A percentile compares a stretch with the other conserved stretches of the same genome.
phyloP scores from a whole-genome alignment of 352 stramenopile species.

The Thalassiosira livingstoniorum region DNA sequence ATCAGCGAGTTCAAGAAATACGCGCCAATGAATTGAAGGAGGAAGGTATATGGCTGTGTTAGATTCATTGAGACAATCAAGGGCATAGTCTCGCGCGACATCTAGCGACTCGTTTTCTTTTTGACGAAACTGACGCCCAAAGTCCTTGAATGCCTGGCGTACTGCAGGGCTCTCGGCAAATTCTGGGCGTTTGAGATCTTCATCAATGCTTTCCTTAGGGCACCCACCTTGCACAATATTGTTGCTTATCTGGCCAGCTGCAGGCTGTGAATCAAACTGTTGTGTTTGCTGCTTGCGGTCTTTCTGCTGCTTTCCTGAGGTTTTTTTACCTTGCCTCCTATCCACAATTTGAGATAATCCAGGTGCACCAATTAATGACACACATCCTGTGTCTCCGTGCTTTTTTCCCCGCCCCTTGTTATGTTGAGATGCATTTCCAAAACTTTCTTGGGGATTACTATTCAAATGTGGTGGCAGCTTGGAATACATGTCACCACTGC shows the following conservation, averaged over 20 bases:
- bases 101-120: conserved; percentile 73
- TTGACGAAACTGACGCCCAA: conserved; percentile 77
- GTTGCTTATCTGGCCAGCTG: neutral
- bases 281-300: conserved; percentile 5
- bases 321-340: conserved; percentile 10
- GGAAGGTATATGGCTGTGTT: conserved; percentile 60
- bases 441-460: neutral
- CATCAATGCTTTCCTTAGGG: neutral
- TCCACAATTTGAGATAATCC: neutral
- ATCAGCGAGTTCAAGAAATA: conserved; percentile 89
- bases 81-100: conserved; percentile 76
- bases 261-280: neutral
- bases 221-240: neutral
- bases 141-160: conserved; percentile 83
- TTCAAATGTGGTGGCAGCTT: neutral
- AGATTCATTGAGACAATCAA: conserved; percentile 45
- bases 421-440: neutral
- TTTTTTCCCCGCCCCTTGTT: neutral
- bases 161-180: conserved; percentile 75
- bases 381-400: neutral
- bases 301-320: conserved; percentile 1
- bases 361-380: too few relatives aligned
- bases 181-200: conserved; percentile 34
- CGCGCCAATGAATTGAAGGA: conserved; percentile 82
- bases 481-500: neutral